Evolutionary conservation across 768 basidiomycete species (phyloP), one percentile per base, ranked within the genome.

Genomic region (Mycena capillaripes): DNA sequence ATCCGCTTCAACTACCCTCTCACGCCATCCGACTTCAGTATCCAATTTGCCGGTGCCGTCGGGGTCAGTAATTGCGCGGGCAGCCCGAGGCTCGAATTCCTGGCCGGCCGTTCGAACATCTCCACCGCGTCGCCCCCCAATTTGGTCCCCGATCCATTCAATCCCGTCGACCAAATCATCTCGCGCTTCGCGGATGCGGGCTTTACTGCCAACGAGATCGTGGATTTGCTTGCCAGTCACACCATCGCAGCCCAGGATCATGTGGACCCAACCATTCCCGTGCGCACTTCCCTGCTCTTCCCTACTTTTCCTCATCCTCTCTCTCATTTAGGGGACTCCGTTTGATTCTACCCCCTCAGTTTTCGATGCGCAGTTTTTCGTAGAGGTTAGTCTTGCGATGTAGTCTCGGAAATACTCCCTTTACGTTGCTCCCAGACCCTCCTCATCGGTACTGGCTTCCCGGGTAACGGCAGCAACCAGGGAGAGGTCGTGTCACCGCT

Each of bases 1-100:
- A 48, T 2, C 21, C 8, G 21, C 10, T 21, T 21, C 17, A n/a
- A 9, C 21, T 23, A 9, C n/a, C n/a, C n/a, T 23, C n/a, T 48
- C 25, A 59, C 19, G 1, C 7, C 38, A 19, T 30, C 23, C 9
- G 21, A 11, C 34, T 63, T 2, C 23, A 76, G 77, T 61, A 82
- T 82, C 58, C 82, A 82, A 61, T 81, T 84, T 52, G 82, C 81
- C 27, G 81, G 78, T 52, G 80, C 79, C 10, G 81, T 85, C 36
- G 82, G 78, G 55, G 72, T 82, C 6, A 76, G 77, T 57, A 84
- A 84, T 75, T 86, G 85, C 70, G 79, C 83, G 23, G 85, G 84
- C 65, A 83, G 82, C 56, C 85, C 85, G 27, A 79, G 75, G 1
- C 75, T 85, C 2, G 76, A 78, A 62, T 85, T 85, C 76, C 77